phyloP scores from a whole-genome alignment of 148 eudicot species.

The Camellia lanceoleosa region DNA sequence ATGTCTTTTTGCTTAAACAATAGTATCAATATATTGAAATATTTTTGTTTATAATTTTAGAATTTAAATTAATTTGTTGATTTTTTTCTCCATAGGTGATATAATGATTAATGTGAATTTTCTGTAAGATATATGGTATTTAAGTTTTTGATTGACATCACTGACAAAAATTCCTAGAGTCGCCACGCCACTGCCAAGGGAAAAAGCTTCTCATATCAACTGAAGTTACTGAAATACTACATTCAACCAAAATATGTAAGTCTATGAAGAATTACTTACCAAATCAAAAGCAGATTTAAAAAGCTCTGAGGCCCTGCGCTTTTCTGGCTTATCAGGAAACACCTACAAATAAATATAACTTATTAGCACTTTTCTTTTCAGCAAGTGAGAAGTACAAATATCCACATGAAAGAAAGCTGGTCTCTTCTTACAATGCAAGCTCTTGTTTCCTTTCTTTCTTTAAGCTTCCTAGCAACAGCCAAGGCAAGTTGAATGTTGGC shows the following conservation, averaged over 20 bases:
- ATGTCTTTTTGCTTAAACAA: too few relatives aligned
- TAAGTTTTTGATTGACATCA: too few relatives aligned
- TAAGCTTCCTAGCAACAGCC: conserved; percentile 79
- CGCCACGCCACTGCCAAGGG: too few relatives aligned
- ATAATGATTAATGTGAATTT: too few relatives aligned
- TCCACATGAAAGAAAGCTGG: not conserved
- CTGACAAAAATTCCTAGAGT: too few relatives aligned
- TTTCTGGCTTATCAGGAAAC: conserved; percentile 94
- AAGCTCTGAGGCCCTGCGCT: conserved; percentile 86
- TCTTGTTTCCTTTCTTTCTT: conserved; percentile 65
- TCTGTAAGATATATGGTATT: too few relatives aligned
- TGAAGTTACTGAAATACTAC: not conserved
- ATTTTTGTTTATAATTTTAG: too few relatives aligned
- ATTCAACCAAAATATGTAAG: not conserved
- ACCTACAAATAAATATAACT: conserved; percentile 40
- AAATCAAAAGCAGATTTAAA: conserved; percentile 82
- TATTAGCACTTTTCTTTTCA: not conserved
- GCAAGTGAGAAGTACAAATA: not conserved
- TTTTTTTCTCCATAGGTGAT: too few relatives aligned
- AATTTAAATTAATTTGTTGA: too few relatives aligned
- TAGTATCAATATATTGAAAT: too few relatives aligned
- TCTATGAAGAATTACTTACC: conserved; percentile 34
- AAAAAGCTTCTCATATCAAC: not conserved
- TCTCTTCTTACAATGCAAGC: conserved; percentile 68
- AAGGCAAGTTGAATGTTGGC: conserved; percentile 92